Evolutionary conservation across 805 yeast species (phyloP), one percentile per base, ranked within the genome.

Genomic region (Ogataea paraovalis): DNA sequence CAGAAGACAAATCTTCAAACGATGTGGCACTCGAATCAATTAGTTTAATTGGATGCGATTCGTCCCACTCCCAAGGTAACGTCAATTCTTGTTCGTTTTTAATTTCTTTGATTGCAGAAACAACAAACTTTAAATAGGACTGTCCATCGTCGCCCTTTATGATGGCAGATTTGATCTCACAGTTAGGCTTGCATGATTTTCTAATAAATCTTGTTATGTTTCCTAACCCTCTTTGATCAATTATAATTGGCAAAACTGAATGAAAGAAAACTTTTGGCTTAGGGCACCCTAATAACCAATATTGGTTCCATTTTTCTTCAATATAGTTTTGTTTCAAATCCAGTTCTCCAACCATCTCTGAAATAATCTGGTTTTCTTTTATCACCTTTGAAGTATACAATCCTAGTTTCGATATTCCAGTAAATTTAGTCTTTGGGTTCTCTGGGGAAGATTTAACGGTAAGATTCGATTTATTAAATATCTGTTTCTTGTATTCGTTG

Each of bases 21-120:
- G 58, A 66, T 53, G 68, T 63, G n/a, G 75, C 69, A 22, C 69
- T 64, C 13, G 51, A 46, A 22, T 76, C 70, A 46, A 85, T 66
- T 53, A 74, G 73, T 45, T 71, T 68, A 34, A 89, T 85, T 2
- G 97, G 96, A 61, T 90, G 96, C 16, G 69, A 53, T 3, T 66
- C 61, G 60, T 90, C 96, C 96, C 97, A 92, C 50, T 84, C 87
- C 98, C 98, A 92, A 2, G 82, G 79, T 9, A 89, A 65, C 0
- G 91, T 76, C 19, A 92, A 66, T 60, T 91, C 97, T 36, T 82
- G 78, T n/a, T 81, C 89, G 9, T 73, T 65, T 44, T 72, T 70
- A 23, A 91, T 77, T 2, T 78, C 78, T 42, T 71, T 74, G 1
- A 74, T 64, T 0, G 96, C 78, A 25, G 70, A 70, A 9, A 87